Base-by-base conservation (phyloP, 208 protist species). In the Leishmania mexicana region DNA sequence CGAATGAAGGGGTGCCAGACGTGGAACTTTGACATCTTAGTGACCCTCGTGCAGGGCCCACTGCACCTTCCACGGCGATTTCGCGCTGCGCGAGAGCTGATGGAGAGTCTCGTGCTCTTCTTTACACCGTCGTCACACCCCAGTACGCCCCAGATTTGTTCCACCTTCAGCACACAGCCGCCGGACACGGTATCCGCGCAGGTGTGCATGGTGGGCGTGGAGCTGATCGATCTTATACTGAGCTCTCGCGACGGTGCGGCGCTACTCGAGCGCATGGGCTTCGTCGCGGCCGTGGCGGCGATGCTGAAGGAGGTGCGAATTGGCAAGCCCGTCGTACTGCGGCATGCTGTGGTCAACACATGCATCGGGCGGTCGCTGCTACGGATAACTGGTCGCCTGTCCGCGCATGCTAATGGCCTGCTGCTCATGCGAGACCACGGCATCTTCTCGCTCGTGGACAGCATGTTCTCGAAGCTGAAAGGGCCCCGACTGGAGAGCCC, bases 1-100 rank as follows among this genome's bases (percentile, higher is more conserved):
- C 57, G 80, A 74, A 83, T 79, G 77, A 79, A 74, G 75, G 82
- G 75, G 62, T 90, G 67, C 49, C 76, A 68, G 57, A 75, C 62
- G 62, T 97, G 94, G 93, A 94, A 93, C 79, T 94, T 91, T 74
- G 93, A 96, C 78, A 80, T 94, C 17, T 79, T 97, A 38, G 84
- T 93, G 31, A 74, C 93, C n/a, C 87, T 97, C 24, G 80, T 96
- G 76, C 92, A 97, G 82, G 93, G 93, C 17, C 92, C 92, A 42
- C 80, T 96, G 58, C 88, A 88, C 73, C 85, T 88, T 75, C 57
- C 85, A 35, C 81, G 78, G 42, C 88, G 92, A 57, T 89, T 97
- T 75, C 87, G 90, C 28, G 81, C 80, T 10, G 85, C 87, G 15
- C 90, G 81, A 28, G 60, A 80, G 54, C 83, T 96, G 70, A 76